Evolutionary conservation across 2,329 filamentous ascomycete genomes (phyloP), one percentile per base, ranked within the genome.

Genomic region (Shiraia bambusicola): DNA sequence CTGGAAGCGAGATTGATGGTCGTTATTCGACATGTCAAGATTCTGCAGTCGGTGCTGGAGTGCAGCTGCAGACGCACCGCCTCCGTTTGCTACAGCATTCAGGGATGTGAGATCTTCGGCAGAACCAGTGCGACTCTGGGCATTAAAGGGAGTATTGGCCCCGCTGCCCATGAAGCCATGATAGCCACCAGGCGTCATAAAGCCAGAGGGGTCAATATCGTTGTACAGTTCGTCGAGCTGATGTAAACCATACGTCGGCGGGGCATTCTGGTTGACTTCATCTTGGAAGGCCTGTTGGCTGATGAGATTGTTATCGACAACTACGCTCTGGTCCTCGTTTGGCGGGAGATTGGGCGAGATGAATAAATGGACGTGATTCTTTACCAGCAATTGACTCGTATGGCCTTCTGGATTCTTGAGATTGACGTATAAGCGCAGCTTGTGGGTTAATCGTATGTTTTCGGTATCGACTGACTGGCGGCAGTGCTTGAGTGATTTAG

Each of bases 351-450:
- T 93, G 0, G 93, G 92, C 4, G 93, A 98, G 54, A 97, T 96
- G 71, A 95, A 96, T 28, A 98, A 84, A 40, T 89, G 89, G 12
- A 97, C 81, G 1, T 93, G 91, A 24, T 97, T 81, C 29, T 90
- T 93, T 33, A 92, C 92, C 37, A 92, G 86, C 37, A 96, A 81
- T 83, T 97, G 92, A 41, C 91, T 96, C 40, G 91, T 79, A 63
- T 97, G 93, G 0, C 91, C 92, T 65, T 98, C 93, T 0, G 93
- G 92, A 58, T 98, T 97, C 69, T 90, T 86, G 28, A 98, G 79
- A 33, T 92, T 88, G 46, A 97, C 85, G 35, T 88, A 89, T 61
- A 97, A 79, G 72, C 92, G 92, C 54, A 97, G 79, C 72, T 95
- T 95, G 69, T 98, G 93, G 41, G 88, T 81, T 37, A 97, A 80